Percentiles rank a stretch among this genome's conserved stretches.
These are phyloP conservation scores for Penstemon davidsonii DNA, from an alignment of 257 asterid genomes.

Conservation along the genomic window DNA sequence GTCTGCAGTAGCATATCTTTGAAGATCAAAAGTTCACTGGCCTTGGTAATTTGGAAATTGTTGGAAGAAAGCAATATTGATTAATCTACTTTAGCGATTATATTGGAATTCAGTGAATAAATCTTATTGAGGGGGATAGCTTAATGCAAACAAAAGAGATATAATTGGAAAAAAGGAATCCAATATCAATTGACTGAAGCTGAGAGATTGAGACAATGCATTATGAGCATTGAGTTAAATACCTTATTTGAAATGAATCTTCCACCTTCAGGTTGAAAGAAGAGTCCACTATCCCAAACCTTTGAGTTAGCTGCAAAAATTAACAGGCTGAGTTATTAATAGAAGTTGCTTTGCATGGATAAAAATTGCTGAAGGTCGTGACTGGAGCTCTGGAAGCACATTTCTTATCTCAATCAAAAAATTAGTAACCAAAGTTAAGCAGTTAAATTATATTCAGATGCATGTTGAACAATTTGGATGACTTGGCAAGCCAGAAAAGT, in stretches of 20 bases:
- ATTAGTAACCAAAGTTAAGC: background rate
- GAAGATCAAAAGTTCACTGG: background rate
- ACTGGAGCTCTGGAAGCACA: background rate
- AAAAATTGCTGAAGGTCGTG: slow-evolving; percentile 5
- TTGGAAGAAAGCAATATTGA: slow-evolving; percentile 6
- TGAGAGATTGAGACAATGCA: slow-evolving; percentile 10
- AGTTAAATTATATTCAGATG: background rate
- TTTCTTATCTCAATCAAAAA: background rate
- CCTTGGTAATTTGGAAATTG: background rate
- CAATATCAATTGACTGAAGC: slow-evolving; percentile 11
- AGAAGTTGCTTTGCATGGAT: slow-evolving; percentile 17
- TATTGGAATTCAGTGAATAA: slow-evolving; percentile 13
- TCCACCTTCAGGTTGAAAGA: slow-evolving; percentile 65
- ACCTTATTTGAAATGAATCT: slow-evolving; percentile 63
- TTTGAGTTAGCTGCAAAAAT: slow-evolving; percentile 77
- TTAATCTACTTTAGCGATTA: background rate
- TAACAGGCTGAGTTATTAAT: slow-evolving; percentile 7
- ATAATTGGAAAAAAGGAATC: background rate
- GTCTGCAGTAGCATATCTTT: slow-evolving; percentile 10
- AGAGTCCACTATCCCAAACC: slow-evolving; percentile 72
- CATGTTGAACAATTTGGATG: background rate
- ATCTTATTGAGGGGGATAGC: background rate
- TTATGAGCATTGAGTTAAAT: slow-evolving; percentile 25
- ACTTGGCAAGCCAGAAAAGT: background rate
- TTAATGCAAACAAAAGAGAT: background rate